Percentiles rank a stretch among this genome's conserved stretches.
Conservation (phyloP, 208 protist species). For the Acanthamoeba triangularis region DNA sequence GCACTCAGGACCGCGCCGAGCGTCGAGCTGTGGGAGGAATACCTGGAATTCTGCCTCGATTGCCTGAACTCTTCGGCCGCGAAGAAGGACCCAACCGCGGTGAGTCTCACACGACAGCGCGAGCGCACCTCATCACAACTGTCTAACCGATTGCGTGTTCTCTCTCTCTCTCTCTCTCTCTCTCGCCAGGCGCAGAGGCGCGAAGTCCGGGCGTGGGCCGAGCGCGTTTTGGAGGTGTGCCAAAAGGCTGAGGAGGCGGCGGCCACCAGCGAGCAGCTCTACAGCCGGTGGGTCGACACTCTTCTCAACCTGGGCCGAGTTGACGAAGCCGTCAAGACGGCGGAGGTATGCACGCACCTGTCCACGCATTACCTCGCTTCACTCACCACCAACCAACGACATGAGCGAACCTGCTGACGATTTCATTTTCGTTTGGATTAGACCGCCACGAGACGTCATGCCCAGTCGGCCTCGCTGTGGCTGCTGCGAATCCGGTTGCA, state of each 20-base stretch:
- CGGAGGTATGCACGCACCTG: neutral
- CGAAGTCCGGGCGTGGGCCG: slow-evolving; percentile 18
- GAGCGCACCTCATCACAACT: neutral
- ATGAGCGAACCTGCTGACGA: neutral
- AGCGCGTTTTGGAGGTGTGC: slow-evolving; percentile 14
- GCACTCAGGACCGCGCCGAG: neutral
- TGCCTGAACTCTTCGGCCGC: neutral
- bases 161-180: too few relatives aligned
- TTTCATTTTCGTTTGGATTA: neutral
- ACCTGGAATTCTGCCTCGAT: neutral
- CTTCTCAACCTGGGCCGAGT: neutral
- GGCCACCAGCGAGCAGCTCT: neutral
- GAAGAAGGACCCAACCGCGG: neutral
- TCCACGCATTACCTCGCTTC: too few relatives aligned
- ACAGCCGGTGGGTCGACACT: slow-evolving; percentile 7
- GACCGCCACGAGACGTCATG: neutral
- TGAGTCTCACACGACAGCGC: neutral
- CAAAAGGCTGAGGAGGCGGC: neutral
- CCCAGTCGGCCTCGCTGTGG: neutral
- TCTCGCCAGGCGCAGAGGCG: neutral
- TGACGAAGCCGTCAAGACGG: neutral
- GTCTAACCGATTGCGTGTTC: too few relatives aligned
- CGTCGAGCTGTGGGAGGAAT: neutral
- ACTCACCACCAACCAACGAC: neutral
- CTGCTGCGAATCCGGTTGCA: neutral